These are phyloP conservation scores for Ceriops tagal DNA, from an alignment of 345 rosid species.

Conservation along the genomic window DNA sequence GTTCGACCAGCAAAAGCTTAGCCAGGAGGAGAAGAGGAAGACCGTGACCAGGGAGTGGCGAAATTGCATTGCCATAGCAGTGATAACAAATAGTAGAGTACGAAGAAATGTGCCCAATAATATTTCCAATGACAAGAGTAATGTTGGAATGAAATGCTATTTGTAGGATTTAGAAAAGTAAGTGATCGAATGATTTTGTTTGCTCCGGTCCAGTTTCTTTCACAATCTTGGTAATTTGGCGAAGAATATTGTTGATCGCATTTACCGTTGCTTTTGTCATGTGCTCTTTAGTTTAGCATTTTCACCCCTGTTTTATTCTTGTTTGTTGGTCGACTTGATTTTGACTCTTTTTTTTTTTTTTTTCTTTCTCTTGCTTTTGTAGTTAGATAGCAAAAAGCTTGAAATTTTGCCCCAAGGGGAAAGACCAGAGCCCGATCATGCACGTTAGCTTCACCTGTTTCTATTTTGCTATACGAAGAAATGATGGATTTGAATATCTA, in stretches of 20 bases:
- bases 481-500: neutral
- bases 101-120: no score
- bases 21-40: no score
- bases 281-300: constrained; percentile 7
- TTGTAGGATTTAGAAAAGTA: no score
- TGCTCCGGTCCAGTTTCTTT: no score
- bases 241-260: constrained; percentile 85
- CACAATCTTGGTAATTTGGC: constrained; percentile 66
- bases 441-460: constrained; percentile 53
- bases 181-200: no score
- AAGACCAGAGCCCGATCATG: constrained; percentile 63
- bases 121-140: no score
- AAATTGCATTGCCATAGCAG: no score
- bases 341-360: neutral
- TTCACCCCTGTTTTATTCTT: neutral
- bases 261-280: constrained; percentile 80
- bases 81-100: no score
- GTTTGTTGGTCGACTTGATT: neutral
- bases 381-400: constrained; percentile 85
- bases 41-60: no score
- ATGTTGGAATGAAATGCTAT: no score
- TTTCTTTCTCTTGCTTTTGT: constrained; percentile 13
- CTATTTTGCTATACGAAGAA: neutral
- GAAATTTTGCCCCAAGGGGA: constrained; percentile 59
- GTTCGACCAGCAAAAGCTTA: no score